Base-by-base conservation (phyloP, 805 yeast genomes). In the Wickerhamomyces sydowiorum region DNA sequence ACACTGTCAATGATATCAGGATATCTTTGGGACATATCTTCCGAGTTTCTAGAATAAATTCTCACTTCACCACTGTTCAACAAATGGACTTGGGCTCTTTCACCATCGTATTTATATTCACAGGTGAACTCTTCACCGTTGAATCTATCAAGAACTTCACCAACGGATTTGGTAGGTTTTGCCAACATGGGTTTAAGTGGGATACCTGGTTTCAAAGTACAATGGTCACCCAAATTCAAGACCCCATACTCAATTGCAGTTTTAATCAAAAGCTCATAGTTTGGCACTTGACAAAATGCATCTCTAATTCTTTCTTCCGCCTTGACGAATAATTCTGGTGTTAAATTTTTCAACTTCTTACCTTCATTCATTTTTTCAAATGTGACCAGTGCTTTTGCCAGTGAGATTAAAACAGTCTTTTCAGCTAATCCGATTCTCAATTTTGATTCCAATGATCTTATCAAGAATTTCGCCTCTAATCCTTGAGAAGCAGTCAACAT, bases 131-230 rank as follows among this genome's bases (percentile, higher is more conserved):
- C 77, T 51, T 82, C 83, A 36, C 82, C 88, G 49, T 84, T 85
- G 59, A 93, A 90, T 43, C 95, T 70, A 59, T 93, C 96, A 46
- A 93, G 70, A 1, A 93, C 86, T 59, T 93, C 99, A n/a, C 85
- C 76, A 28, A 93, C 82, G 2, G 96, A 77, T 57, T 93, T 91
- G 0, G 98, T 91, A 2, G 99, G 99, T 59, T 91, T 93, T 7
- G 99, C 99, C 55, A 93, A 76, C 99, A 93, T 93, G 1, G 99
- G 99, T 59, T 90, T 91, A 52, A 93, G 70, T 1, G 99, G 99
- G 5, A 93, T 80, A 2, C 98, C 98, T 0, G 99, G 96, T 9
- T 82, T 80, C 47, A 93, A 66, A 31, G 78, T 79, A 52, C 95
- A 81, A 49, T 81, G 76, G 9, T 82, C 80, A 37, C 75, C 66